Conservation (phyloP, 352 stramenopile species). For the Saprolegnia diclina region DNA sequence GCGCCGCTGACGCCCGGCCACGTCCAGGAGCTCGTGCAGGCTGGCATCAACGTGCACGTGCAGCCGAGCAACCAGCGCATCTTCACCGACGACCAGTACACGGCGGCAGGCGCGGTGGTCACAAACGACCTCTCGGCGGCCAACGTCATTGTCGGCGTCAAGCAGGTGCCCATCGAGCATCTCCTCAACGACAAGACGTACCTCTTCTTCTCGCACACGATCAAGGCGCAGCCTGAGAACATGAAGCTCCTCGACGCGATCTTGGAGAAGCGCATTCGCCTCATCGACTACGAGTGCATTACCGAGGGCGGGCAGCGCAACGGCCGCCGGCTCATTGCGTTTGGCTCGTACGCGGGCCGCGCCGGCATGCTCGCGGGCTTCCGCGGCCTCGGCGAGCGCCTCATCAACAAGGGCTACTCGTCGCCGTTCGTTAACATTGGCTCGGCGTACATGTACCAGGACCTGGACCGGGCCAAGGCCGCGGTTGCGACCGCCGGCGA, state of each 20-base stretch:
- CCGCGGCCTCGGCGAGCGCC: conserved; percentile 87
- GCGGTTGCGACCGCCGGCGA: conserved; percentile 74
- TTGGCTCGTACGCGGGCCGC: conserved; percentile 91
- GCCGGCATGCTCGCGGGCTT: conserved; percentile 94
- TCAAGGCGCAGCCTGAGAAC: conserved; percentile 95
- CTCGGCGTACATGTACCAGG: conserved; percentile 91
- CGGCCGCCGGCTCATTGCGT: conserved; percentile 88
- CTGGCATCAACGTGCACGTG: conserved; percentile 87
- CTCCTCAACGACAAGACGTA: conserved; percentile 91
- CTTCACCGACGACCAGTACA: conserved; percentile 92
- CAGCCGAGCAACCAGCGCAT: conserved; percentile 89
- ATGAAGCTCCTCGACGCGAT: conserved; percentile 92
- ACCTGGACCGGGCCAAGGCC: conserved; percentile 85
- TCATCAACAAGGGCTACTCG: conserved; percentile 86
- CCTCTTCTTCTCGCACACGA: conserved; percentile 96
- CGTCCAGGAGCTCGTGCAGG: conserved; percentile 73
- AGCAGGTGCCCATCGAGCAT: conserved; percentile 81
- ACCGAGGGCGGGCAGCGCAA: conserved; percentile 69
- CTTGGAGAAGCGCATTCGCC: conserved; percentile 86
- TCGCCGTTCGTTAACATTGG: conserved; percentile 93
- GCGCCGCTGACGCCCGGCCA: conserved; percentile 87
- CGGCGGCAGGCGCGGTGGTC: conserved; percentile 79
- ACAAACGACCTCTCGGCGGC: conserved; percentile 83
- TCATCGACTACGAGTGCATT: conserved; percentile 97
- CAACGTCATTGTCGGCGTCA: conserved; percentile 93